Base-by-base conservation (phyloP, 345 rosid genomes). In the Brassica carinata region DNA sequence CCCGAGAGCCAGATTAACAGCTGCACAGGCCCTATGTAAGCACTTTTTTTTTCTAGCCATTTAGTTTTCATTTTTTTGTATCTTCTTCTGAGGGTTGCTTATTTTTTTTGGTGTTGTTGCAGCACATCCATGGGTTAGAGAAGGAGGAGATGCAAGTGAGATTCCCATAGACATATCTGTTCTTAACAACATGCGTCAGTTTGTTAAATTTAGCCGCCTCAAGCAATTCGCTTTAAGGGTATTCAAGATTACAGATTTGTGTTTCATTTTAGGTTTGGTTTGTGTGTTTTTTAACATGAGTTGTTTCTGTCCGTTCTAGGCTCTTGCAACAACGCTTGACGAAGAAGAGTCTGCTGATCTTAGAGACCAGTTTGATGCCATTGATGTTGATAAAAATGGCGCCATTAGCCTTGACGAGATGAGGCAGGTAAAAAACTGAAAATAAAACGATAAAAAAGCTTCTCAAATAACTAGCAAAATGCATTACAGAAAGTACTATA, bases 51-150 rank as follows among this genome's bases (percentile, higher is more conserved):
- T 43, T 34, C 7, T 43, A 43, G 51, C 27, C n/a, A 17, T 34
- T 45, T 64, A 1, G 15, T 18, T 17, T 31, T 23, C 27, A 64
- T 74, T 51, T 34, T 68, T 8, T 68, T 51, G 17, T 15, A 4
- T 14, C 29, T 66, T 33, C 38, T 48, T 7, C 67, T 64, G 69
- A 33, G 9, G 40, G 14, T 71, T 26, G 81, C 2, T 14, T 43
- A 2, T 45, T 8, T 10, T 45, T 45, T 11, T 45, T 45, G n/a
- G 4, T 13, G 8, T 7, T 77, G 62, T 75, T 84, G 51, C 92
- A 96, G 99, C 99, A 19, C 99, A 96, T 66, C 91, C 96, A 73
- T 96, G 98, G 98, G 99, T 94, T 58, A 90, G 99, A 87, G 99
- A 96, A 88, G 99, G 98, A 77, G 99, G 98, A 80, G 84, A 76